Evolutionary conservation across 225 moss, liverwort and hornwort genomes (phyloP).

Genomic region (Polytrichum commune): DNA sequence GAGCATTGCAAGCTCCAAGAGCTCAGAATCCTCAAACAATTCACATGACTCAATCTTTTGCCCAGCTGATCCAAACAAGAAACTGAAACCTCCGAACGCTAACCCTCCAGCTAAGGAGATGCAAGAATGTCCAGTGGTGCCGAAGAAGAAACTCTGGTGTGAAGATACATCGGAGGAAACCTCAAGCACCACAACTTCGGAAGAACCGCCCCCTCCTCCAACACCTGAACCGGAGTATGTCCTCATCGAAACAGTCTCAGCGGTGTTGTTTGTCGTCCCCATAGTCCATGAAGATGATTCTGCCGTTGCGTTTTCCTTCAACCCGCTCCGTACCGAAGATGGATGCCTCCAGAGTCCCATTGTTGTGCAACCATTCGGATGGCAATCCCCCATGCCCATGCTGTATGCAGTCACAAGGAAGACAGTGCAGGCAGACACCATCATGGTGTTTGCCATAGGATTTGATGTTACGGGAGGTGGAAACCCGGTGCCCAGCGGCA

Average conservation of each 20-base stretch:
- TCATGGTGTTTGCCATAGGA: conserved; percentile 39
- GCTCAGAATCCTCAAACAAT: neutral
- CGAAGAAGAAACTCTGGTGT: conserved; percentile 6
- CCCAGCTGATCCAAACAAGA: conserved; percentile 2
- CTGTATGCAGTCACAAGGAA: conserved; percentile 27
- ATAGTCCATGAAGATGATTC: conserved; percentile 21
- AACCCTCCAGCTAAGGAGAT: neutral
- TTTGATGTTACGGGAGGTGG: conserved; percentile 16
- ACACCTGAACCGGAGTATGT: neutral
- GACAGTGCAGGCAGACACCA: conserved; percentile 20
- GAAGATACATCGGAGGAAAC: conserved; percentile 1
- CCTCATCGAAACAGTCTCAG: conserved; percentile 3
- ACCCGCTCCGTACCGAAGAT: conserved; percentile 13
- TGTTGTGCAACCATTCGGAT: conserved; percentile 39
- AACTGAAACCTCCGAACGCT: neutral
- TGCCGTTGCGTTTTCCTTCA: conserved; percentile 25
- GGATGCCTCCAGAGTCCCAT: conserved; percentile 34
- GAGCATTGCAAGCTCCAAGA: neutral
- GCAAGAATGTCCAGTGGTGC: neutral
- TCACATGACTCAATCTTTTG: conserved; percentile 3
- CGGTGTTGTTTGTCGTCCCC: conserved; percentile 7
- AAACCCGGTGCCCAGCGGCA: conserved; percentile 31
- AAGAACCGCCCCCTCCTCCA: neutral
- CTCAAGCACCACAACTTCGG: neutral
- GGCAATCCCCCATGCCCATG: conserved; percentile 35